Conservation (phyloP, 1,139 yeast species). For the Pichia sp. region DNA sequence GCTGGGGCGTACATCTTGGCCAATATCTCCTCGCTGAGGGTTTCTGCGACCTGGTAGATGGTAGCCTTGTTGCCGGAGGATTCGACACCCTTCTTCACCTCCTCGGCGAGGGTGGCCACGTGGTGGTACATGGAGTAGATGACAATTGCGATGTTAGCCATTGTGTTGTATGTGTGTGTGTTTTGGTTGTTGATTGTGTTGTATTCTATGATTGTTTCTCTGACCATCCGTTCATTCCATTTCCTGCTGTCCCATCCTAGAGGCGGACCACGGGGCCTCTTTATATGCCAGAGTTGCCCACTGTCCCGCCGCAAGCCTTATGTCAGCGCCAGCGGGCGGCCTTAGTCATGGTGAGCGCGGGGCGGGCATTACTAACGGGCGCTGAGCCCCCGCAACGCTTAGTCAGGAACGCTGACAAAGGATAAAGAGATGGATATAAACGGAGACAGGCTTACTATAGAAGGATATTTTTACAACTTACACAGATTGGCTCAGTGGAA, state of each 20-base stretch:
- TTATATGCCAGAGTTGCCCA: not conserved
- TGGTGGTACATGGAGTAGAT: conserved; percentile 84
- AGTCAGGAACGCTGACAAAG: not conserved
- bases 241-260: not conserved
- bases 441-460: not conserved
- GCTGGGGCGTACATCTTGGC: conserved; percentile 60
- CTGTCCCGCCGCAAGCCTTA: no score
- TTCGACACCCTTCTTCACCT: conserved; percentile 66
- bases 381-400: conserved; percentile 4
- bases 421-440: no score
- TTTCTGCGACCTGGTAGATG: conserved; percentile 76
- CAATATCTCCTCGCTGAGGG: conserved; percentile 62
- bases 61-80: conserved; percentile 70
- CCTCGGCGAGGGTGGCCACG: conserved; percentile 61
- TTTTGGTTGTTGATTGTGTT: not conserved
- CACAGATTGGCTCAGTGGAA: conserved; percentile 3
- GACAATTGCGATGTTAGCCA: conserved; percentile 61
- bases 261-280: not conserved
- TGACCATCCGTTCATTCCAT: not conserved
- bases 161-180: conserved; percentile 19
- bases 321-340: no score
- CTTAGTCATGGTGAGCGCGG: not conserved
- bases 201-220: not conserved
- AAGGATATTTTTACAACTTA: not conserved
- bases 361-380: not conserved